Evolutionary conservation across 176 grass and related monocot genomes (phyloP).

Genomic region (Guadua angustifolia): DNA sequence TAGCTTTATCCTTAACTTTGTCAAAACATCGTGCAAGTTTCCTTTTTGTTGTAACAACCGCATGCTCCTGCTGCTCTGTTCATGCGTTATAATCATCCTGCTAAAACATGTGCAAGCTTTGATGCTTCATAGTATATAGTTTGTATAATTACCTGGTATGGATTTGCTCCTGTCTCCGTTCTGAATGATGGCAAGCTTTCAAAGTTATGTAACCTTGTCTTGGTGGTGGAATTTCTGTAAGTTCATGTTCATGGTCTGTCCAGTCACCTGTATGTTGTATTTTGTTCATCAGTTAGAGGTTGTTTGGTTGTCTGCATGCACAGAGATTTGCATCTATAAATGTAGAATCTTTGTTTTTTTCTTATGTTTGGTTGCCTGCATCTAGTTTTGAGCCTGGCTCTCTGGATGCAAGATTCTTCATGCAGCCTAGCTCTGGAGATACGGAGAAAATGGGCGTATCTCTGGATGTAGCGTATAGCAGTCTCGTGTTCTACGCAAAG

Average conservation of each 20-base stretch:
- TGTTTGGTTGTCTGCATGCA: too few species aligned
- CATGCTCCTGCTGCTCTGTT: slow-evolving; percentile 41
- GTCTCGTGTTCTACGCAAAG: too few species aligned
- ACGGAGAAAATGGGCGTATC: too few species aligned
- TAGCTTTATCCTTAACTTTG: slow-evolving; percentile 43
- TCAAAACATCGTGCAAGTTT: slow-evolving; percentile 40
- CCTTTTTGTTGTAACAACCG: slow-evolving; percentile 32
- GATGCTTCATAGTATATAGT: slow-evolving; percentile 45
- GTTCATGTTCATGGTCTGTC: not conserved
- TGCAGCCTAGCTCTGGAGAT: too few species aligned
- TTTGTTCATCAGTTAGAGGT: not conserved
- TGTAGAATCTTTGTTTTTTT: too few species aligned
- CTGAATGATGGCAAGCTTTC: not conserved
- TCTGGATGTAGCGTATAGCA: too few species aligned
- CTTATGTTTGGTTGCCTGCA: too few species aligned
- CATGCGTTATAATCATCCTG: slow-evolving; percentile 41
- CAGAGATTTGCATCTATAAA: too few species aligned
- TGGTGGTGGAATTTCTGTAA: not conserved
- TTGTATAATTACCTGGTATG: slow-evolving; percentile 37
- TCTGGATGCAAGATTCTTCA: too few species aligned
- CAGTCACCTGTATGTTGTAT: not conserved
- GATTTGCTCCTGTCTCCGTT: not conserved
- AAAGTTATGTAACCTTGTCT: too few species aligned
- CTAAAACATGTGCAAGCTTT: slow-evolving; percentile 33
- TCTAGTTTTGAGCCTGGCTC: too few species aligned